These are phyloP conservation scores for Penicillium lividum DNA, from an alignment of 495 filamentous ascomycete genomes.

Conservation along the genomic window DNA sequence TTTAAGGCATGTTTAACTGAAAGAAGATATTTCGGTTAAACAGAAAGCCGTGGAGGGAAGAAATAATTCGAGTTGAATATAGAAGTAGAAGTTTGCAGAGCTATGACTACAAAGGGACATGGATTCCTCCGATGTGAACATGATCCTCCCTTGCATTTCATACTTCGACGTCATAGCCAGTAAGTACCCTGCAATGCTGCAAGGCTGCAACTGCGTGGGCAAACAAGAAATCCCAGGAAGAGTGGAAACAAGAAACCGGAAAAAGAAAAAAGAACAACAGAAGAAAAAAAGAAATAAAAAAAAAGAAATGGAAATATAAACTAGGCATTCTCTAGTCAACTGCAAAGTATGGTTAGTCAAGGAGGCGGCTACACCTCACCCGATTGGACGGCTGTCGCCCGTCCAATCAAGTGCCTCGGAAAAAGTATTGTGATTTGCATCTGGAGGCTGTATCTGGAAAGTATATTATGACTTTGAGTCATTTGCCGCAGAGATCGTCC, in stretches of 20 bases:
- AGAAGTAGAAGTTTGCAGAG: not conserved
- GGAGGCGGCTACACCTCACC: not conserved
- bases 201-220: too few relatives aligned
- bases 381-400: conserved; percentile 14
- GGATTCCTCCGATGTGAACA: not conserved
- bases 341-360: not conserved
- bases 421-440: conserved; percentile 5
- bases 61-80: not conserved
- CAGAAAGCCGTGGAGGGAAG: not conserved
- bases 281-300: not conserved
- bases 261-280: not conserved
- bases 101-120: not conserved
- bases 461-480: not conserved
- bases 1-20: too few relatives aligned
- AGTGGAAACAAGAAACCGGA: not conserved
- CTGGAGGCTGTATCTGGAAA: not conserved
- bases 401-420: conserved; percentile 7
- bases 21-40: too few relatives aligned
- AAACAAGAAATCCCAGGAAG: too few relatives aligned
- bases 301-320: not conserved
- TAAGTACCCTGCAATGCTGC: not conserved
- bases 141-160: not conserved
- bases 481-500: too few relatives aligned
- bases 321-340: not conserved
- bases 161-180: not conserved